Conservation (phyloP, 768 basidiomycete genomes). For the Lactifluus volemus region DNA sequence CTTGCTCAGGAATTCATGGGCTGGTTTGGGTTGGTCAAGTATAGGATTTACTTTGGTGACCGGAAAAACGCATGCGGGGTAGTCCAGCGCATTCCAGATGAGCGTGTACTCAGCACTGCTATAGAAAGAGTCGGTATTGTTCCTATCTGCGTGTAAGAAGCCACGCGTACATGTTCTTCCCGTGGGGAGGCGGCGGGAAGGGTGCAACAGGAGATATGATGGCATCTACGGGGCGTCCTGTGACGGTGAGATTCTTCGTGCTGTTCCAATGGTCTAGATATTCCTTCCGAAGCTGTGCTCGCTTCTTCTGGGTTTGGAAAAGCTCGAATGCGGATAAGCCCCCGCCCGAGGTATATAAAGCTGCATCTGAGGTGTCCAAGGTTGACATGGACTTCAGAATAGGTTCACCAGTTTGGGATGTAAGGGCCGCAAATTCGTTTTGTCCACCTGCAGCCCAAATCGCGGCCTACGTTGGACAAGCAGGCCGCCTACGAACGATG, state of each 20-base stretch:
- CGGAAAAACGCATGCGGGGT: slow-evolving; percentile 36
- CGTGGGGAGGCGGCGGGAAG: slow-evolving; percentile 38
- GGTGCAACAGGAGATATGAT: slow-evolving; percentile 40
- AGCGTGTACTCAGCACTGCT: slow-evolving; percentile 38
- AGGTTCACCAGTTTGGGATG: slow-evolving; percentile 16
- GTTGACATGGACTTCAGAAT: slow-evolving; percentile 14
- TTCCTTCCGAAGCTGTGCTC: slow-evolving; percentile 33
- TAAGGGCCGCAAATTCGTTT: slow-evolving; percentile 1
- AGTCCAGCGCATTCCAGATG: slow-evolving; percentile 41
- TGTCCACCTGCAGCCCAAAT: slow-evolving; percentile 18
- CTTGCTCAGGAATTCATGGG: slow-evolving; percentile 34
- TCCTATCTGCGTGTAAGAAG: background rate
- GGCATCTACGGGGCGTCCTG: slow-evolving; percentile 44
- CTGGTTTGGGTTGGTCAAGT: slow-evolving; percentile 29
- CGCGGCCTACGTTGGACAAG: background rate
- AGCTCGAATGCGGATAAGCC: slow-evolving; percentile 25
- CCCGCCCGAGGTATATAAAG: slow-evolving; percentile 1
- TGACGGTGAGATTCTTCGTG: slow-evolving; percentile 35
- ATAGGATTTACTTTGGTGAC: slow-evolving; percentile 38
- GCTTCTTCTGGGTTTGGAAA: slow-evolving; percentile 40
- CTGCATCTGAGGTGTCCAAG: background rate
- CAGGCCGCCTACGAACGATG: background rate
- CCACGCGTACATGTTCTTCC: slow-evolving; percentile 30
- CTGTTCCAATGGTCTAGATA: slow-evolving; percentile 43
- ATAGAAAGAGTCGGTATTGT: slow-evolving; percentile 5